phyloP scores from a whole-genome alignment of 176 grass and related monocot genomes.

The Saccharum spontaneum region DNA sequence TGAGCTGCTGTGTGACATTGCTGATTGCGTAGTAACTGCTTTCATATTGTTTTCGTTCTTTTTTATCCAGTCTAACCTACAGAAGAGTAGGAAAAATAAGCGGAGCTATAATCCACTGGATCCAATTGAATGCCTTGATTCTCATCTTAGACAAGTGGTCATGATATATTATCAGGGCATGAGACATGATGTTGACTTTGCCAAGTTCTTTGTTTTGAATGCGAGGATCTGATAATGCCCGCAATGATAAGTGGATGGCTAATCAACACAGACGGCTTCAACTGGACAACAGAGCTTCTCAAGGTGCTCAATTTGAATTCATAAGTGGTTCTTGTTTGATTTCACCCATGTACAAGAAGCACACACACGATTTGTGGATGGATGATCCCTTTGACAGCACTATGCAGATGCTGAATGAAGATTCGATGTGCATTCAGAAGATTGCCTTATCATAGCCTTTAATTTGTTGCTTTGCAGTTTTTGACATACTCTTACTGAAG shows the following conservation, averaged over 20 bases:
- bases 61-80: background rate
- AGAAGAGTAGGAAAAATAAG: background rate
- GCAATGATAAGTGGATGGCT: background rate
- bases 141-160: background rate
- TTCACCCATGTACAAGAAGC: background rate
- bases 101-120: background rate
- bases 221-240: background rate
- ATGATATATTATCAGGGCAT: background rate
- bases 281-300: background rate
- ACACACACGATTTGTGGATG: background rate
- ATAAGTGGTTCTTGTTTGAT: fast-evolving
- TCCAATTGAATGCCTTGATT: constrained; percentile 18
- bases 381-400: background rate
- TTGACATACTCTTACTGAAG: background rate
- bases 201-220: constrained; percentile 39
- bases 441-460: background rate
- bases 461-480: background rate
- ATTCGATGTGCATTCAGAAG: background rate
- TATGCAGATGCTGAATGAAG: background rate
- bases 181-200: constrained; percentile 14
- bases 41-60: background rate
- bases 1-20: background rate
- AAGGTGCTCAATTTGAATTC: constrained; percentile 12
- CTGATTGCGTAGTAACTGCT: background rate
- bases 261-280: background rate